Evolutionary conservation across 2,329 filamentous ascomycete genomes (phyloP).

Genomic region (Sclerotiophoma versabilis): DNA sequence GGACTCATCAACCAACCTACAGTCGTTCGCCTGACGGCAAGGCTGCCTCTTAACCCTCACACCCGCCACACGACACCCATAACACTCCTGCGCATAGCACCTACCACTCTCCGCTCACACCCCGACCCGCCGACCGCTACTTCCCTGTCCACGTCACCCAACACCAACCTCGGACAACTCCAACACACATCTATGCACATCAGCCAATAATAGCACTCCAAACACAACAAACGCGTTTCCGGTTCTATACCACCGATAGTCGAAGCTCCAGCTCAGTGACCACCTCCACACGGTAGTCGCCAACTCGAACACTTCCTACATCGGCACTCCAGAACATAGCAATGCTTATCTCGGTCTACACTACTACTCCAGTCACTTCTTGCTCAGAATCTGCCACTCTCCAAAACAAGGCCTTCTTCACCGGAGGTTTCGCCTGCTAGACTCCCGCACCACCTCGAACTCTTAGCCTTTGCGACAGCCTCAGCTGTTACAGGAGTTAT

Average conservation of each 20-base stretch:
- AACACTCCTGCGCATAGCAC: neutral
- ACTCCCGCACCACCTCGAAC: constrained; percentile 45
- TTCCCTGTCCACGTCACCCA: constrained; percentile 36
- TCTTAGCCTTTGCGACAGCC: constrained; percentile 45
- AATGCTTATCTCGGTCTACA: constrained; percentile 45
- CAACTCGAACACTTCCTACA: constrained; percentile 38
- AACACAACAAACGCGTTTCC: constrained; percentile 20
- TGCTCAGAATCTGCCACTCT: constrained; percentile 51
- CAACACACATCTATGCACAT: constrained; percentile 26
- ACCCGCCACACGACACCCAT: constrained; percentile 7
- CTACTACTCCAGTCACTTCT: constrained; percentile 52
- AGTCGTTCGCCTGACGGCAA: constrained; percentile 27
- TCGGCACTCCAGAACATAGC: constrained; percentile 38
- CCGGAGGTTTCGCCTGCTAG: constrained; percentile 49
- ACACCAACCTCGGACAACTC: constrained; percentile 24
- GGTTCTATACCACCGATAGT: constrained; percentile 24
- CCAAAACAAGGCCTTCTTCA: constrained; percentile 50
- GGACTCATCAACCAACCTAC: constrained; percentile 28
- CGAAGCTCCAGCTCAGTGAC: constrained; percentile 41
- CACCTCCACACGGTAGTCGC: constrained; percentile 33
- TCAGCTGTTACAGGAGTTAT: constrained; percentile 44
- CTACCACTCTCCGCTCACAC: constrained; percentile 19
- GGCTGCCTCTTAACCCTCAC: constrained; percentile 22
- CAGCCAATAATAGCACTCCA: constrained; percentile 39
- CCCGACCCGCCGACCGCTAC: constrained; percentile 36